Evolutionary conservation across 192 early-diverging fungal genomes (phyloP).

Genomic region (Phycomyces nitens): DNA sequence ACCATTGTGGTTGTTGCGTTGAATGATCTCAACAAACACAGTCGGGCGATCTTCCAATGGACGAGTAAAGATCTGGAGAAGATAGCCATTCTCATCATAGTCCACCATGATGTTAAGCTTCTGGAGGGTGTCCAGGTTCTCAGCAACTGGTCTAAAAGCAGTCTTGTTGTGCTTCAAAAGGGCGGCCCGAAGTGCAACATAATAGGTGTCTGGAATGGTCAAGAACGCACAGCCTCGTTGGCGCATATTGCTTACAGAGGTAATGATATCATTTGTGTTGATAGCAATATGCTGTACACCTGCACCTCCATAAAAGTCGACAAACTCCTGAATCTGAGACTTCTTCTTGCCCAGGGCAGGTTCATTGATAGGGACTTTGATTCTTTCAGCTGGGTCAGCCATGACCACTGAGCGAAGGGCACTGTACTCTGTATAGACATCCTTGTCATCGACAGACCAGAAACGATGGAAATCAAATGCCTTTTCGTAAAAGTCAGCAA

Average conservation of each 20-base stretch:
- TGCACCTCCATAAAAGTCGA: constrained; percentile 79
- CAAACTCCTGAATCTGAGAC: constrained; percentile 93
- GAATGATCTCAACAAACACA: constrained; percentile 96
- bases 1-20: constrained; percentile 87
- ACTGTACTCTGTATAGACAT: constrained; percentile 94
- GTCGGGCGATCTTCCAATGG: constrained; percentile 95
- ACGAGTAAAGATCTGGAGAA: constrained; percentile 91
- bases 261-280: constrained; percentile 84
- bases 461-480: constrained; percentile 96
- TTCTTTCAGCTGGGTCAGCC: constrained; percentile 83
- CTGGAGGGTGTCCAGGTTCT: constrained; percentile 81
- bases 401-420: constrained; percentile 93
- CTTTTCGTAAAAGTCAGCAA: constrained; percentile 86
- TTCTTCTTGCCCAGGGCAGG: constrained; percentile 91
- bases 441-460: constrained; percentile 97
- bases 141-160: constrained; percentile 68
- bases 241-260: constrained; percentile 73
- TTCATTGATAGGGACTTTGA: constrained; percentile 99
- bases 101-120: constrained; percentile 90
- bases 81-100: constrained; percentile 94
- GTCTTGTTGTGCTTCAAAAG: constrained; percentile 49
- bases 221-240: constrained; percentile 90
- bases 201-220: constrained; percentile 80
- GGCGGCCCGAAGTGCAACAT: constrained; percentile 75
- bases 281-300: constrained; percentile 95